Base-by-base conservation (phyloP, 108 stramenopile species). In the Cylindrotheca closterium region DNA sequence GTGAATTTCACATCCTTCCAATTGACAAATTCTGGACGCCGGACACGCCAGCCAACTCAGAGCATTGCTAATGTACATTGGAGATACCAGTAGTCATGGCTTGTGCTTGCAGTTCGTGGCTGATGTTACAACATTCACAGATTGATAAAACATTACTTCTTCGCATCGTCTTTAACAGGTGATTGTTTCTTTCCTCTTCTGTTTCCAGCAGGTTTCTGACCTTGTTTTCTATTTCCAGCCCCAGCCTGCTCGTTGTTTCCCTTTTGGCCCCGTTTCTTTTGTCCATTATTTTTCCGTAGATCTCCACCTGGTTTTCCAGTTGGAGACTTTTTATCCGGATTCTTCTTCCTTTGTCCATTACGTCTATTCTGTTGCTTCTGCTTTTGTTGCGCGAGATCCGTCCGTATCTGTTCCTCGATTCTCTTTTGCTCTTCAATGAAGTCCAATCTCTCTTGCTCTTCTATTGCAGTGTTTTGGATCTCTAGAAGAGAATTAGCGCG, bases 401-500 rank as follows among this genome's bases (percentile, higher is more conserved):
- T 55, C 10, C 26, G 31, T 15, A 92, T 89, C 45, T 85, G 79
- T 46, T 68, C 70, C 60, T 92, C 91, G 47, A 92, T 92, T 58
- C 61, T 37, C 37, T 68, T 56, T 48, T 92, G 91, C 49, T 92
- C 91, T 58, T 83, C 82, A 12, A 92, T 74, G n/a, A 87, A 58
- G 2, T 64, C 30, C 19, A 61, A 63, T 60, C 77, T 55, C 48
- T 87, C 84, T 57, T 57, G 47, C 19, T 85, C 80, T 58, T 83
- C 63, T 45, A 70, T 61, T 25, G 80, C 78, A 42, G 55, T 48
- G 45, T 83, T 46, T 48, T 88, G 85, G 64, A 92, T 92, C 21
- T 79, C 82, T 49, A 65, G 69, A 26, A 92, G 80, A 4, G 91
- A 92, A 45, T 78, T 82, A 12, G 91, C 91, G 49, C 91, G 74